Conservation (phyloP, 441 rosid species). For the Raphanus hybrid region DNA sequence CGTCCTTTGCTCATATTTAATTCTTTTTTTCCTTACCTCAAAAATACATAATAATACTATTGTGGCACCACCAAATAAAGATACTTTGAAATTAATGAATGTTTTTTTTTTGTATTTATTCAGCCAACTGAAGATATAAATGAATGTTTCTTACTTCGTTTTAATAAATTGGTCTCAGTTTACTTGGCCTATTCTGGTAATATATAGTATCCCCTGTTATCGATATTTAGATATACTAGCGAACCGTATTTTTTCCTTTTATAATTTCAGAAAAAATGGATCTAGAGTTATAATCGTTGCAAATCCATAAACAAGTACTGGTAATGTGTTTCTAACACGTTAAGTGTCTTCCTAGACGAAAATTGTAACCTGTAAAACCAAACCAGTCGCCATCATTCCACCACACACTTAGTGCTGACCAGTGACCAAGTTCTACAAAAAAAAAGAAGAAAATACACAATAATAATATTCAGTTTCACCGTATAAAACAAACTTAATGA, state of each 20-base stretch:
- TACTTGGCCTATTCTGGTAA: constrained; percentile 35
- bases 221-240: background rate
- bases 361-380: too few relatives aligned
- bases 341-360: too few relatives aligned
- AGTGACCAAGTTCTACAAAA: background rate
- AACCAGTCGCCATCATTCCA: background rate
- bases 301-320: background rate
- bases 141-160: constrained; percentile 34
- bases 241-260: background rate
- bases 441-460: too few relatives aligned
- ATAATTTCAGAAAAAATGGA: too few relatives aligned
- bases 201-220: background rate
- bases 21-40: constrained; percentile 34
- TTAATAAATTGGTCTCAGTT: constrained; percentile 22
- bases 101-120: constrained; percentile 32
- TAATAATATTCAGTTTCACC: background rate
- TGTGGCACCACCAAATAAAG: constrained; percentile 41
- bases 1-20: constrained; percentile 40
- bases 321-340: background rate
- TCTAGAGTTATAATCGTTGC: too few relatives aligned
- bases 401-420: background rate
- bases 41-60: constrained; percentile 34
- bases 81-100: constrained; percentile 33
- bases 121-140: constrained; percentile 32
- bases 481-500: background rate